A percentile compares a stretch with the other conserved stretches of the same genome.
Evolutionary conservation across 352 stramenopile genomes (phyloP).

Genomic region (Pythium guiyangense): DNA sequence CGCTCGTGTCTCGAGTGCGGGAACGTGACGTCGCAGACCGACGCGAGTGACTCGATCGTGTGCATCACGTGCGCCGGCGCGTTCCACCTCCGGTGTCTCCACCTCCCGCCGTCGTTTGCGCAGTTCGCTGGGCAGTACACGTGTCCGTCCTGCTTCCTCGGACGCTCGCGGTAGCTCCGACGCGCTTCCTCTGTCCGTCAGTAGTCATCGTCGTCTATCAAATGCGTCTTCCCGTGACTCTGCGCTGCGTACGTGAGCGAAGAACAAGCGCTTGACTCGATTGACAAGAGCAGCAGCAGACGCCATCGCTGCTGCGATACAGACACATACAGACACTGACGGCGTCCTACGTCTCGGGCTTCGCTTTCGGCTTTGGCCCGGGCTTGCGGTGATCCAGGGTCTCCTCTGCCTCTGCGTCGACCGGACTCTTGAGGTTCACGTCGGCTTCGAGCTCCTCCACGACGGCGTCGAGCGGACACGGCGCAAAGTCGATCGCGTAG

Average conservation of each 20-base stretch:
- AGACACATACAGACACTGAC: background rate
- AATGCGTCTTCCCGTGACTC: no score
- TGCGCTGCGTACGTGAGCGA: no score
- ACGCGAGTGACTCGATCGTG: conserved; percentile 31
- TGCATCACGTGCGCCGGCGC: conserved; percentile 36
- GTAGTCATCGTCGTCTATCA: background rate
- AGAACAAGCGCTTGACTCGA: background rate
- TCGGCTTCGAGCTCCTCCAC: conserved; percentile 36
- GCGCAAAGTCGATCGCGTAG: conserved; percentile 56
- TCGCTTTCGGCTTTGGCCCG: conserved; percentile 49
- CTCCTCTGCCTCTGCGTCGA: conserved; percentile 53
- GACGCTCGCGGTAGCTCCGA: conserved; percentile 12
- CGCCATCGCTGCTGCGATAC: background rate
- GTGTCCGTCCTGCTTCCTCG: conserved; percentile 60
- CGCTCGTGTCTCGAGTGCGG: conserved; percentile 34
- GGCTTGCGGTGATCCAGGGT: conserved; percentile 44
- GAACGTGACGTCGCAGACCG: conserved; percentile 23
- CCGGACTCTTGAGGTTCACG: conserved; percentile 46
- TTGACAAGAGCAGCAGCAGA: no score
- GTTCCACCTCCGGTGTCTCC: conserved; percentile 54
- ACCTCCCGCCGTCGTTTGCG: conserved; percentile 49
- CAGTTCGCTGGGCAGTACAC: conserved; percentile 58
- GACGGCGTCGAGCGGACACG: conserved; percentile 56
- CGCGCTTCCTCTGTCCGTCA: background rate
- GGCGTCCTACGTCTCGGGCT: conserved; percentile 11